phyloP scores from a whole-genome alignment of 108 stramenopile genomes.

The Fragilaria radians region DNA sequence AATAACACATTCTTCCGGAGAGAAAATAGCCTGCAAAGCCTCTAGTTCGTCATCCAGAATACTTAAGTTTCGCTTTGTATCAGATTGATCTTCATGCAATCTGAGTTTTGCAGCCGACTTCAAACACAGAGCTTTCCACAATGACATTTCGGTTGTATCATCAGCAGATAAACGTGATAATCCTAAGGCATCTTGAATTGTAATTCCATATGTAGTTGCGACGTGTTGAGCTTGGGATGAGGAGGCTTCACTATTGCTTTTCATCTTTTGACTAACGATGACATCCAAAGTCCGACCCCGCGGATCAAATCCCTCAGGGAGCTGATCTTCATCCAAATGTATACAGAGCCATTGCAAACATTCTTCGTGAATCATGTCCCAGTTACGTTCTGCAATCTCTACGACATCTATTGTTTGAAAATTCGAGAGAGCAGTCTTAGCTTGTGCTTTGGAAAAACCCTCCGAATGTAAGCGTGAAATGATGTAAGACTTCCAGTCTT shows the following conservation, averaged over 20 bases:
- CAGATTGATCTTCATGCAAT: constrained; percentile 10
- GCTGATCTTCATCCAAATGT: constrained; percentile 68
- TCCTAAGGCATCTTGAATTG: constrained; percentile 35
- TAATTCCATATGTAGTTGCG: constrained; percentile 38
- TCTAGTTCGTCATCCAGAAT: constrained; percentile 54
- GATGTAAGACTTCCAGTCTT: constrained; percentile 49
- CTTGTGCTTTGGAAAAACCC: constrained; percentile 65
- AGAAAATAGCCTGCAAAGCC: constrained; percentile 68
- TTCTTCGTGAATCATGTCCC: constrained; percentile 65
- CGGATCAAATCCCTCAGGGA: constrained; percentile 86
- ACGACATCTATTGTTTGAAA: neutral
- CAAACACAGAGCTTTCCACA: constrained; percentile 34
- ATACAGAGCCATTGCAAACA: constrained; percentile 76
- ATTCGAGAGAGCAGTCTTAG: constrained; percentile 36
- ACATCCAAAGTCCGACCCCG: constrained; percentile 64
- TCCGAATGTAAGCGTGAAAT: constrained; percentile 57
- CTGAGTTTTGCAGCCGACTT: constrained; percentile 11
- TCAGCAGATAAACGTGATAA: constrained; percentile 6
- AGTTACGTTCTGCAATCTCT: constrained; percentile 23
- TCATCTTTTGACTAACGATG: constrained; percentile 17
- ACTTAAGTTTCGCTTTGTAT: constrained; percentile 26
- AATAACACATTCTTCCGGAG: constrained; percentile 30
- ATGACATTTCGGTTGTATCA: constrained; percentile 10
- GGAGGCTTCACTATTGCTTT: neutral
- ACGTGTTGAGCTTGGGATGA: constrained; percentile 12